phyloP scores from a whole-genome alignment of 371 early-diverging fungal species.

The Mucor velutinosus region DNA sequence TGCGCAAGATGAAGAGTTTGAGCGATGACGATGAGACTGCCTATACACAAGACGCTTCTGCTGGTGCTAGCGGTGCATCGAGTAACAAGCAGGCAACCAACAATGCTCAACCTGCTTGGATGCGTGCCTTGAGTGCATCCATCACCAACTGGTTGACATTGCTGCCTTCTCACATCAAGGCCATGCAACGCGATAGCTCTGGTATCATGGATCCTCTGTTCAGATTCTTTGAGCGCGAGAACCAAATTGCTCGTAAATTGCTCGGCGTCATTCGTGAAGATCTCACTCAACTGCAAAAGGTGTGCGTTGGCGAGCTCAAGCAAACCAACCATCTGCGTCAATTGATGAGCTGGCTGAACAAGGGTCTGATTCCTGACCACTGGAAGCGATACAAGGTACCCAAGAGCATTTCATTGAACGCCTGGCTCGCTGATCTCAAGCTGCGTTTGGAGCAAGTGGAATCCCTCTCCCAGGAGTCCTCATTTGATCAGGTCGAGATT shows the following conservation, averaged over 20 bases:
- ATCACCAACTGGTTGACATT: conserved; percentile 63
- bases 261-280: conserved; percentile 70
- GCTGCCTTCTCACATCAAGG: conserved; percentile 60
- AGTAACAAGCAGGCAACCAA: conserved; percentile 27
- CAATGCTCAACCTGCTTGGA: conserved; percentile 72
- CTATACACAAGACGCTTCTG: conserved; percentile 32
- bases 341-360: conserved; percentile 68
- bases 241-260: conserved; percentile 63
- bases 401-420: conserved; percentile 53
- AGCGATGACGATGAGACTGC: conserved; percentile 83
- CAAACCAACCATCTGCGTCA: conserved; percentile 85
- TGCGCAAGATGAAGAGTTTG: conserved; percentile 81
- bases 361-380: conserved; percentile 76
- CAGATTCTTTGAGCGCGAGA: conserved; percentile 88
- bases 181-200: conserved; percentile 41
- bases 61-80: not conserved
- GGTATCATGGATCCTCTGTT: conserved; percentile 71
- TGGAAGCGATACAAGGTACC: conserved; percentile 85
- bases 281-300: conserved; percentile 60
- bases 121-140: conserved; percentile 63
- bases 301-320: conserved; percentile 78
- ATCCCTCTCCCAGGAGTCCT: conserved; percentile 46
- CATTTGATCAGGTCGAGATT: conserved; percentile 50
- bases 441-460: conserved; percentile 71
- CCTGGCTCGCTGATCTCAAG: conserved; percentile 80